Evolutionary conservation across 371 early-diverging fungal genomes (phyloP), one percentile per base, ranked within the genome.

Genomic region (Zychaea mexicana): DNA sequence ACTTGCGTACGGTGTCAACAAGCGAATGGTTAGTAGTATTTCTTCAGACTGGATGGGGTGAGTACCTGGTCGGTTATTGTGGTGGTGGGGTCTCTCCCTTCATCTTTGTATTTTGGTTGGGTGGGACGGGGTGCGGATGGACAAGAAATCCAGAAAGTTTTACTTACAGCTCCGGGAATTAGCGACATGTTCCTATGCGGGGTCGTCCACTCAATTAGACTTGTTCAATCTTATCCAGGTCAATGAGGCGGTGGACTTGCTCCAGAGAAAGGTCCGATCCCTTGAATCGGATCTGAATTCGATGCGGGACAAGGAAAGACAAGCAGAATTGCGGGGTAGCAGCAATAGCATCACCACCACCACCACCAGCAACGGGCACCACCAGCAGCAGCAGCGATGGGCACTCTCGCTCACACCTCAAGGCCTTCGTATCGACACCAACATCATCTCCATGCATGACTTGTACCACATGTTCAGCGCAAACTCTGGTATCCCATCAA

Each of bases 341-440:
- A 36, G 39, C 21, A 31, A 26, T 33, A n/a, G n/a, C n/a, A n/a
- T n/a, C n/a, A n/a, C n/a, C n/a, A n/a, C n/a, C n/a, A n/a, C n/a
- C n/a, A n/a, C n/a, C n/a, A n/a, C n/a, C n/a, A n/a, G n/a, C n/a
- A n/a, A n/a, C n/a, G n/a, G n/a, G n/a, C n/a, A n/a, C n/a, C n/a
- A n/a, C n/a, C n/a, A n/a, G n/a, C 24, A 49, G 32, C 30, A 19
- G 0, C 42, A 36, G 13, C 62, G 45, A 58, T 81, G 81, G 81
- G 57, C 71, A 1, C 49, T 81, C 6, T 76, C 81, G n/a, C 57
- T 77, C 0, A 81, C 81, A 2, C 70, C 71, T 21, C 65, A 67
- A 22, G 81, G 81, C 1, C 42, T 81, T 15, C 65, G 78, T 9
- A 76, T 81, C 27, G 78, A 81, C 36, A 81, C 81, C 9, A 71